Conservation (phyloP, 2,329 filamentous ascomycete species). For the Endocalyx cinctus region DNA sequence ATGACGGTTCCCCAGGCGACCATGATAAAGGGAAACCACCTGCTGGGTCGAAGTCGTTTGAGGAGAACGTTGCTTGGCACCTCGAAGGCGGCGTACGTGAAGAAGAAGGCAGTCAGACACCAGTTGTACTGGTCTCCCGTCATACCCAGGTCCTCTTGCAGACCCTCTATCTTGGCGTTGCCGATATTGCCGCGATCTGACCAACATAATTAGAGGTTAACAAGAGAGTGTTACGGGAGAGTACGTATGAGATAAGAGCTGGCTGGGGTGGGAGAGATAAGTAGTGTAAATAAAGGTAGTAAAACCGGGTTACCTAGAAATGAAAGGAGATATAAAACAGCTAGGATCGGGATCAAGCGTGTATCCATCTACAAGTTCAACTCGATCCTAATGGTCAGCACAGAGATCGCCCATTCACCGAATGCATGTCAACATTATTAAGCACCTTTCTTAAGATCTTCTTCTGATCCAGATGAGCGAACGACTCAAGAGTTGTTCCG, state of each 20-base stretch:
- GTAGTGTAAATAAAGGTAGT: too few relatives aligned
- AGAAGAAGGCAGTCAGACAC: conserved; percentile 68
- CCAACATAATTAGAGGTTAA: too few relatives aligned
- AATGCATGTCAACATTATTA: too few relatives aligned
- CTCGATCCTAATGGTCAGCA: too few relatives aligned
- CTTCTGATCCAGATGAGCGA: conserved; percentile 48
- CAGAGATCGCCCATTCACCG: too few relatives aligned
- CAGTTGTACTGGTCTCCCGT: conserved; percentile 66
- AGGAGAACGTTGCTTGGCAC: conserved; percentile 73
- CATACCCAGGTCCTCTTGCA: conserved; percentile 52
- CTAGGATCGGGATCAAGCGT: conserved; percentile 57
- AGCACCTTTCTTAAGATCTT: conserved; percentile 51
- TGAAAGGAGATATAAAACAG: conserved; percentile 62
- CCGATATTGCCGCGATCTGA: conserved; percentile 62
- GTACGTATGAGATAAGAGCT: too few relatives aligned
- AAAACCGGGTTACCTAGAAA: too few relatives aligned
- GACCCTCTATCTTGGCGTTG: conserved; percentile 62
- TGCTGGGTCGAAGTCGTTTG: conserved; percentile 66
- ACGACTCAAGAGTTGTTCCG: conserved; percentile 20
- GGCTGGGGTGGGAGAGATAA: too few relatives aligned
- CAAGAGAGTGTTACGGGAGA: too few relatives aligned
- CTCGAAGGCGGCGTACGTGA: conserved; percentile 73
- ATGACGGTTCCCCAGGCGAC: conserved; percentile 43
- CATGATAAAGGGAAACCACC: conserved; percentile 77
- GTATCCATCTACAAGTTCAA: conserved; percentile 54